These are phyloP conservation scores for Sanguinoderma infundibulare DNA, from an alignment of 1,284 basidiomycete species.

Conservation along the genomic window DNA sequence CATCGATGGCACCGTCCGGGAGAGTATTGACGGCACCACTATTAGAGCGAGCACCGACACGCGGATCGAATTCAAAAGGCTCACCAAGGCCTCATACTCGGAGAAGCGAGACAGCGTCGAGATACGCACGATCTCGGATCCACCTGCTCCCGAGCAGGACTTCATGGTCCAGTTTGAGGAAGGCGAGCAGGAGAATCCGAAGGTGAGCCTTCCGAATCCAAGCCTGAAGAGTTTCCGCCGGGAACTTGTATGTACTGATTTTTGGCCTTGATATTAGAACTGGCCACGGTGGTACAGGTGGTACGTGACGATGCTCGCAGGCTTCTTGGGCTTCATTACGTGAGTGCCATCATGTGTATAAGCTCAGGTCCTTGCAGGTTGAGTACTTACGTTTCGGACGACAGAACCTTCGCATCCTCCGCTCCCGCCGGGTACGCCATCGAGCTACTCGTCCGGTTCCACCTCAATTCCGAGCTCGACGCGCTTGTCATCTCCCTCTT, in stretches of 20 bases:
- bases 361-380: constrained; percentile 61
- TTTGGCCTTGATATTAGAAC: constrained; percentile 35
- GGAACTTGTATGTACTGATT: neutral
- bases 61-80: neutral
- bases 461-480: constrained; percentile 57
- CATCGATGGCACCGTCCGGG: neutral
- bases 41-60: constrained; percentile 1
- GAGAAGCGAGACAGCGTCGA: neutral
- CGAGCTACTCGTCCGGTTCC: constrained; percentile 54
- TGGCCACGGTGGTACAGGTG: constrained; percentile 43
- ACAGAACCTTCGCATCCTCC: constrained; percentile 63
- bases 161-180: neutral
- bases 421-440: constrained; percentile 56
- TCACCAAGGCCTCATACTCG: neutral
- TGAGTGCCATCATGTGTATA: constrained; percentile 56
- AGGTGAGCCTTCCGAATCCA: neutral
- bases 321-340: constrained; percentile 73
- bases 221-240: neutral
- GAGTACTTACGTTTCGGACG: neutral
- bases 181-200: constrained; percentile 5
- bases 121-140: neutral
- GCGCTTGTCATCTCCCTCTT: constrained; percentile 56
- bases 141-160: neutral
- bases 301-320: constrained; percentile 62
- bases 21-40: neutral